A percentile compares a stretch with the other conserved stretches of the same genome.
Conservation (phyloP, 2,329 filamentous ascomycete species). For the Ophiocordyceps camponoti-leonardi region DNA sequence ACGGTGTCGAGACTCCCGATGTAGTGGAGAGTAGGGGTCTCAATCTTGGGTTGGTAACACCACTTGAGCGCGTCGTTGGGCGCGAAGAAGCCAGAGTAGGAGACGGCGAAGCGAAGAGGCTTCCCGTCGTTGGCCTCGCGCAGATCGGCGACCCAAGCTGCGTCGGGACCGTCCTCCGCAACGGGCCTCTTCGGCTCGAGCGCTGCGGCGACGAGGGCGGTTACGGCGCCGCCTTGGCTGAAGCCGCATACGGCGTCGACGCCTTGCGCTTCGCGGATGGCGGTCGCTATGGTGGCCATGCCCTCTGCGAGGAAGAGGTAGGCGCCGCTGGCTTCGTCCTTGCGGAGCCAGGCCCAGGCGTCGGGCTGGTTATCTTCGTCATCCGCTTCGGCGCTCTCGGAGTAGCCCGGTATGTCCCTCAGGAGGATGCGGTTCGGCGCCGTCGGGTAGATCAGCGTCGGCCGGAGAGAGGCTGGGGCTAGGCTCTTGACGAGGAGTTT, state of each 20-base stretch:
- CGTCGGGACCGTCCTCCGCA: conserved; percentile 10
- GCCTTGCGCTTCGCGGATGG: conserved; percentile 45
- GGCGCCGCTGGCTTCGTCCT: conserved; percentile 40
- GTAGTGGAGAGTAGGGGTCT: conserved; percentile 66
- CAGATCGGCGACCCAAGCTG: conserved; percentile 25
- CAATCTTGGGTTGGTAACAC: conserved; percentile 54
- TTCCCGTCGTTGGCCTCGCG: conserved; percentile 29
- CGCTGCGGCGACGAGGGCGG: conserved; percentile 54
- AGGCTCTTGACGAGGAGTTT: conserved; percentile 67
- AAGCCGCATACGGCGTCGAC: conserved; percentile 72
- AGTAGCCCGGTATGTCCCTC: conserved; percentile 54
- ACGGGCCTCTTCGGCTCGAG: conserved; percentile 34
- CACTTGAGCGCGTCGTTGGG: conserved; percentile 42
- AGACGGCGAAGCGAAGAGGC: conserved; percentile 51
- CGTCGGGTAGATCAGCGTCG: conserved; percentile 49
- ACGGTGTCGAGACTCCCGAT: conserved; percentile 74
- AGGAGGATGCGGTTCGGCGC: conserved; percentile 45
- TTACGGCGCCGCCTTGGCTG: conserved; percentile 59
- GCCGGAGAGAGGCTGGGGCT: conserved; percentile 33
- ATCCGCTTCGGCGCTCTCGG: conserved; percentile 19
- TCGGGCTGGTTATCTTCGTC: conserved; percentile 41
- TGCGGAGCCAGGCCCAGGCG: conserved; percentile 70
- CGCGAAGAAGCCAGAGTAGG: conserved; percentile 63
- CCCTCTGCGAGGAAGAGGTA: conserved; percentile 59
- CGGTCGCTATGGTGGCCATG: conserved; percentile 41